These are phyloP conservation scores for Starmera quercuum DNA, from an alignment of 805 yeast species.

Conservation along the genomic window DNA sequence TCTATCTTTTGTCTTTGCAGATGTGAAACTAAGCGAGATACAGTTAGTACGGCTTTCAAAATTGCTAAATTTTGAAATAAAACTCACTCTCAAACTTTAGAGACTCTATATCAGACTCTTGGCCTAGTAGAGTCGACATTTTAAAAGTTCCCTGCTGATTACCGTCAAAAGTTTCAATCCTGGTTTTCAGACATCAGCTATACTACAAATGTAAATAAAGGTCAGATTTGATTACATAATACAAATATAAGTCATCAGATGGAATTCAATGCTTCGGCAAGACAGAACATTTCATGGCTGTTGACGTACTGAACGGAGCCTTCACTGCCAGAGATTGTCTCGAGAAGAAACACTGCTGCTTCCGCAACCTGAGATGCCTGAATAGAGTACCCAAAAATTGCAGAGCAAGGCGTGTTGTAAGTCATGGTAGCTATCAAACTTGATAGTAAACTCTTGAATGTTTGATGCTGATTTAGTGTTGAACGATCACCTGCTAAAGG, in stretches of 20 bases:
- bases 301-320: slow-evolving; percentile 8
- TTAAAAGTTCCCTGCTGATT: background rate
- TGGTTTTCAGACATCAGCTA: too few species aligned
- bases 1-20: slow-evolving; percentile 15
- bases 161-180: too few species aligned
- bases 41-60: too few species aligned
- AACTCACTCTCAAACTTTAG: slow-evolving; percentile 23
- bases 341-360: slow-evolving; percentile 9
- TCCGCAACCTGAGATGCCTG: slow-evolving; percentile 13
- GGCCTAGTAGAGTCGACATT: slow-evolving; percentile 23
- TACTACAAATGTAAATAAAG: too few species aligned
- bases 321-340: slow-evolving; percentile 3
- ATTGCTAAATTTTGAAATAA: too few species aligned
- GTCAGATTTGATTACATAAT: too few species aligned
- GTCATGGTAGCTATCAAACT: slow-evolving; percentile 9
- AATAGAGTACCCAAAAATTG: slow-evolving; percentile 9
- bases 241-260: background rate
- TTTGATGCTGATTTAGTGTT: slow-evolving; percentile 1
- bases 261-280: background rate
- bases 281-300: slow-evolving; percentile 14
- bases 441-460: slow-evolving; percentile 5
- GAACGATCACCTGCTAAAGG: slow-evolving; percentile 28
- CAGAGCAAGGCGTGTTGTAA: slow-evolving; percentile 7
- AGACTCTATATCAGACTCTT: slow-evolving; percentile 28
- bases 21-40: slow-evolving; percentile 9